Evolutionary conservation across 371 early-diverging fungal species (phyloP).

Genomic region (Mortierella sp.): DNA sequence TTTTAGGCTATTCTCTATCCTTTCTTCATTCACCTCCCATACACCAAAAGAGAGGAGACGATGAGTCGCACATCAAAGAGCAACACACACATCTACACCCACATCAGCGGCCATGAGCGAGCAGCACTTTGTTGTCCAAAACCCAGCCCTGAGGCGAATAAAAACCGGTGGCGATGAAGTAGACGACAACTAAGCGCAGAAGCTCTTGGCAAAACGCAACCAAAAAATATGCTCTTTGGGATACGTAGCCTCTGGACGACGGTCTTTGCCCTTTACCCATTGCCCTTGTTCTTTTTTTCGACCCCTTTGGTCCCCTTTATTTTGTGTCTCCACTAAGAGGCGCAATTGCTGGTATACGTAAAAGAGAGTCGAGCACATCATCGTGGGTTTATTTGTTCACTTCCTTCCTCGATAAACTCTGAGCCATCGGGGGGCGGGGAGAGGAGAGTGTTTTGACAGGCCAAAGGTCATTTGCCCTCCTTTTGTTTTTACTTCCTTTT

Average conservation of each 20-base stretch:
- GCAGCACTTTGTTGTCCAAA: not conserved
- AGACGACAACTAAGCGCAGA: not conserved
- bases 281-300: not conserved
- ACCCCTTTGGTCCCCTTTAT: not conserved
- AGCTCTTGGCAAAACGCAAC: not conserved
- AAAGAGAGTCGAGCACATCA: not conserved
- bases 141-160: not conserved
- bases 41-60: not conserved
- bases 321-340: not conserved
- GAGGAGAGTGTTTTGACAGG: constrained; percentile 2
- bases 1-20: not conserved
- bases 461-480: constrained; percentile 3
- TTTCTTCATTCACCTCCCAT: not conserved
- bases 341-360: not conserved
- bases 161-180: not conserved
- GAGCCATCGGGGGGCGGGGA: not conserved
- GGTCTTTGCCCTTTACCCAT: not conserved
- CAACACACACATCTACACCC: not conserved
- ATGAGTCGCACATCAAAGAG: not conserved
- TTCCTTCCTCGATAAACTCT: not conserved
- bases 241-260: too few relatives aligned
- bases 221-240: not conserved
- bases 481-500: not conserved
- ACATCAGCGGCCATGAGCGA: not conserved
- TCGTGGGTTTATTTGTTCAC: not conserved